Conservation (phyloP, 2,329 filamentous ascomycete genomes). For the Exophiala sp. region DNA sequence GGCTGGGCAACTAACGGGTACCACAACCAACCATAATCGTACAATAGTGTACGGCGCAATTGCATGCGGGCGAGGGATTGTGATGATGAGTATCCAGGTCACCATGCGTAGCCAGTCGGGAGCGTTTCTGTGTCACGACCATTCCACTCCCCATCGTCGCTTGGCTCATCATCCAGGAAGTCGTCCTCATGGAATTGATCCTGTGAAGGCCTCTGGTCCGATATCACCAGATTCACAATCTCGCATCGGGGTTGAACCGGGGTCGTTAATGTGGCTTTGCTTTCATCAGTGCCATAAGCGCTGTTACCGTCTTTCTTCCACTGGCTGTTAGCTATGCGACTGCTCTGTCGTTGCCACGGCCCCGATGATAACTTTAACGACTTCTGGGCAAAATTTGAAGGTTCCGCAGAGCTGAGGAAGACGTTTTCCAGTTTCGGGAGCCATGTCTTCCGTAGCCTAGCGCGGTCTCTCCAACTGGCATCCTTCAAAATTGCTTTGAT, state of each 20-base stretch:
- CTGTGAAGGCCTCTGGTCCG: constrained; percentile 56
- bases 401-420: constrained; percentile 32
- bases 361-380: constrained; percentile 10
- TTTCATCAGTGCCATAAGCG: constrained; percentile 16
- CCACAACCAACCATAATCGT: too few species aligned
- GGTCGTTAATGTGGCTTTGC: constrained; percentile 2
- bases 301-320: constrained; percentile 9
- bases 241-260: constrained; percentile 51
- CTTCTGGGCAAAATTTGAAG: not conserved
- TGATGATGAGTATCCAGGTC: not conserved
- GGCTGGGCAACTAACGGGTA: too few species aligned
- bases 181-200: constrained; percentile 54
- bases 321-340: constrained; percentile 31
- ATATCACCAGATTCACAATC: constrained; percentile 54
- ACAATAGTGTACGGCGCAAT: not conserved
- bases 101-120: constrained; percentile 19
- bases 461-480: constrained; percentile 71
- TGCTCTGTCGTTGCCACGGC: constrained; percentile 38
- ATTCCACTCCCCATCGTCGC: constrained; percentile 55
- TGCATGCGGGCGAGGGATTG: not conserved
- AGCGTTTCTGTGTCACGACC: constrained; percentile 38
- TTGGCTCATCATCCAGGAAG: constrained; percentile 55
- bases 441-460: constrained; percentile 73
- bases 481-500: constrained; percentile 73
- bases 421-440: constrained; percentile 58